phyloP scores from a whole-genome alignment of 352 stramenopile species.

The Elongisporangium anandrum region DNA sequence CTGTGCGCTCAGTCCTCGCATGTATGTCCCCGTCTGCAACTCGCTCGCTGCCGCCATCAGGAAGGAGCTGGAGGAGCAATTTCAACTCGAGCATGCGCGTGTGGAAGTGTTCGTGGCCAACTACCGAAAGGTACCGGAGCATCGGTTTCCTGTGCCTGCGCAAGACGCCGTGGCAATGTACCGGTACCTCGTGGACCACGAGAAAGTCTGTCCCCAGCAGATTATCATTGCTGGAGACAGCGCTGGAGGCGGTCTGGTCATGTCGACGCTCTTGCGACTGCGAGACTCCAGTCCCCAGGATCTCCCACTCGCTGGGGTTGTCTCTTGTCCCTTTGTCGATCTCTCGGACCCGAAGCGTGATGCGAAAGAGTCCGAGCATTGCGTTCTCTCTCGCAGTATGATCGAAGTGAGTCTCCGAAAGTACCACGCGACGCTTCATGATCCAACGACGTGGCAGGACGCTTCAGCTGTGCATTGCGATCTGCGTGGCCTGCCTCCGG shows the following conservation, averaged over 20 bases:
- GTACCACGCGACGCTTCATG: constrained; percentile 5
- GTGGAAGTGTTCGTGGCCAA: constrained; percentile 24
- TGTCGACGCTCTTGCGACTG: constrained; percentile 24
- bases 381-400: constrained; percentile 3
- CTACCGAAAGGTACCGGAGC: constrained; percentile 22
- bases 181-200: constrained; percentile 13
- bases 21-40: constrained; percentile 15
- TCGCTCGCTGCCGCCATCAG: constrained; percentile 9
- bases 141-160: constrained; percentile 16
- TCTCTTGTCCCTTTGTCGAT: constrained; percentile 13
- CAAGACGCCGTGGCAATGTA: constrained; percentile 22
- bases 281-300: constrained; percentile 15
- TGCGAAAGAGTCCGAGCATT: constrained; percentile 3
- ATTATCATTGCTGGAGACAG: constrained; percentile 28
- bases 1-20: constrained; percentile 14
- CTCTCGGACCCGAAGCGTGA: constrained; percentile 7
- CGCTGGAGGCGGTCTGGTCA: constrained; percentile 16
- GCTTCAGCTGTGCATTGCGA: constrained; percentile 31
- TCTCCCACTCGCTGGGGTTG: constrained; percentile 13
- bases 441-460: constrained; percentile 8
- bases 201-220: constrained; percentile 7
- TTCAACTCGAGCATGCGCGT: constrained; percentile 10
- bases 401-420: background rate
- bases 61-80: constrained; percentile 5
- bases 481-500: constrained; percentile 20